These are phyloP conservation scores for Musa balbisiana DNA, from an alignment of 202 grass and related monocot genomes.

Conservation along the genomic window DNA sequence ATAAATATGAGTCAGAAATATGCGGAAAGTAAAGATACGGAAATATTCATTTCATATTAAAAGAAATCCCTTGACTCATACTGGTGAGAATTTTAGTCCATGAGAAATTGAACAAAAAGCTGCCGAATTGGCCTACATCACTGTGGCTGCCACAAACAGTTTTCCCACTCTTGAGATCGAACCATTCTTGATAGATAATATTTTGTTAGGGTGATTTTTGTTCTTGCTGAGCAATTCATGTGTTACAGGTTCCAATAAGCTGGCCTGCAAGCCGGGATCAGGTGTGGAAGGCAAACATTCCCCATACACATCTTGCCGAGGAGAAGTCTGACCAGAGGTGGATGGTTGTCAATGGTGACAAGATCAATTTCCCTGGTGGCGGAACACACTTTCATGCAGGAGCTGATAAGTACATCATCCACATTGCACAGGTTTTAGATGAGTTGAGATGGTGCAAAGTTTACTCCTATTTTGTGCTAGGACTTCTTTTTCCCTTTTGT, in stretches of 20 bases:
- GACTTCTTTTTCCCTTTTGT: neutral
- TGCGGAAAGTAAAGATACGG: too few species aligned
- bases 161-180: too few species aligned
- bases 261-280: constrained; percentile 61
- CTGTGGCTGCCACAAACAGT: too few species aligned
- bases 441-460: neutral
- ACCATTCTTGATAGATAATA: neutral
- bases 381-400: constrained; percentile 66
- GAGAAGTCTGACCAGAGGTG: constrained; percentile 80
- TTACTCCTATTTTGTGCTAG: neutral
- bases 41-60: too few species aligned
- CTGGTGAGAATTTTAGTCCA: too few species aligned
- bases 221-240: neutral
- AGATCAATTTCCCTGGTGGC: constrained; percentile 71
- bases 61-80: too few species aligned
- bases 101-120: too few species aligned
- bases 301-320: constrained; percentile 50
- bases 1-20: too few species aligned
- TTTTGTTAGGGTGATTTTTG: constrained; percentile 3
- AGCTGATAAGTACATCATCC: constrained; percentile 62
- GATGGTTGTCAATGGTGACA: constrained; percentile 65
- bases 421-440: constrained; percentile 48
- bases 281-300: constrained; percentile 71
- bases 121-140: too few species aligned
- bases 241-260: constrained; percentile 42